Evolutionary conservation across 1,139 yeast species (phyloP).

Genomic region (Hansenula anomala): DNA sequence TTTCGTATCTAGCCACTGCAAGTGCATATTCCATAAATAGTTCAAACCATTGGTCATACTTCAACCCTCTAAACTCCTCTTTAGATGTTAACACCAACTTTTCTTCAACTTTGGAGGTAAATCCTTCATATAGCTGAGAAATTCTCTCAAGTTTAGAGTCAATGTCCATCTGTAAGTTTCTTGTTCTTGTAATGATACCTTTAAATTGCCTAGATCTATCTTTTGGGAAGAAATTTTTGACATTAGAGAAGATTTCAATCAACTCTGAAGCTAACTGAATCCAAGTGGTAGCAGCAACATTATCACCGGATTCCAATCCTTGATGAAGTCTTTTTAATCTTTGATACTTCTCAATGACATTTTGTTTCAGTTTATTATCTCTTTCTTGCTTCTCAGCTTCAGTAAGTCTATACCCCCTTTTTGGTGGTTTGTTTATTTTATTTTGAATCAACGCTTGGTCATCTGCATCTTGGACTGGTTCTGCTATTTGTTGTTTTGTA

Average conservation of each 20-base stretch:
- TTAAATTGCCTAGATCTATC: constrained; percentile 67
- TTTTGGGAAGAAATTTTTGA: constrained; percentile 71
- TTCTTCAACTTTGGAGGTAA: constrained; percentile 35
- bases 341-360: constrained; percentile 61
- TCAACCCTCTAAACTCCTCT: constrained; percentile 65
- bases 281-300: constrained; percentile 73
- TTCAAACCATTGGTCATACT: constrained; percentile 79
- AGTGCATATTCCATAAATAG: constrained; percentile 77
- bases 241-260: constrained; percentile 75
- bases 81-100: constrained; percentile 35
- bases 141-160: constrained; percentile 71
- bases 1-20: constrained; percentile 56
- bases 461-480: constrained; percentile 3
- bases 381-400: constrained; percentile 54
- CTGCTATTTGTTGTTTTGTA: too few species aligned
- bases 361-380: constrained; percentile 53
- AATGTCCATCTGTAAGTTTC: constrained; percentile 57
- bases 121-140: constrained; percentile 62
- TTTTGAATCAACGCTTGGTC: constrained; percentile 33
- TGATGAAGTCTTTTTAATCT: constrained; percentile 56
- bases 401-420: constrained; percentile 34
- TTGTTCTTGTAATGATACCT: constrained; percentile 59
- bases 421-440: constrained; percentile 24
- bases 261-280: constrained; percentile 77
- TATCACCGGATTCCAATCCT: constrained; percentile 49